A percentile compares a stretch with the other conserved stretches of the same genome.
Conservation (phyloP, 2,329 filamentous ascomycete genomes). For the Emericellopsis cladophorae region DNA sequence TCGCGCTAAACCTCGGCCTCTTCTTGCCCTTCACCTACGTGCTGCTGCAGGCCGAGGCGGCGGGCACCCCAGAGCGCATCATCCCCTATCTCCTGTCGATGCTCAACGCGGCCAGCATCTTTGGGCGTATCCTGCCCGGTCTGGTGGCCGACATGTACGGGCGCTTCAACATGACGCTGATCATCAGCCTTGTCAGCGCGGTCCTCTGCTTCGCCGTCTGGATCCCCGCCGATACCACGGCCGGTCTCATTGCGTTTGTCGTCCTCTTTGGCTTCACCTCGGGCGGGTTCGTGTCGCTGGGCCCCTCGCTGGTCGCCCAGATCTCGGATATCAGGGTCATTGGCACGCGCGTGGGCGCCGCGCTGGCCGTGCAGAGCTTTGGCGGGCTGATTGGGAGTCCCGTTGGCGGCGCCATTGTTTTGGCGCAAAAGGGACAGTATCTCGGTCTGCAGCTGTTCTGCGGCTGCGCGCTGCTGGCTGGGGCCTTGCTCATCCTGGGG, state of each 20-base stretch:
- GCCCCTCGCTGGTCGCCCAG: constrained; percentile 53
- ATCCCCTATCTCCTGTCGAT: constrained; percentile 39
- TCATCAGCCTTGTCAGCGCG: constrained; percentile 35
- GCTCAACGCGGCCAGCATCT: constrained; percentile 41
- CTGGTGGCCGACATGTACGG: constrained; percentile 31
- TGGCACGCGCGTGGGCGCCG: constrained; percentile 52
- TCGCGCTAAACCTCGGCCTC: constrained; percentile 44
- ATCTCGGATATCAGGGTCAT: constrained; percentile 59
- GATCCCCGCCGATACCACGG: constrained; percentile 34
- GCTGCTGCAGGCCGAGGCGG: constrained; percentile 30
- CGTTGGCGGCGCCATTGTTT: constrained; percentile 51
- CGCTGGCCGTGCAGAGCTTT: constrained; percentile 48
- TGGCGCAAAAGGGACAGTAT: constrained; percentile 36
- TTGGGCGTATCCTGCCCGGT: constrained; percentile 38
- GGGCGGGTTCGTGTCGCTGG: constrained; percentile 52
- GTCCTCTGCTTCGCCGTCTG: constrained; percentile 33
- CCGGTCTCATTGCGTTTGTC: constrained; percentile 50
- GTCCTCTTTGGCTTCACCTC: constrained; percentile 58
- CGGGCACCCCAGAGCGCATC: constrained; percentile 26
- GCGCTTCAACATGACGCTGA: constrained; percentile 34
- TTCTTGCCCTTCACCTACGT: constrained; percentile 42
- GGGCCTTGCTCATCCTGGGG: constrained; percentile 12
- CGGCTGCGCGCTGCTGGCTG: constrained; percentile 33
- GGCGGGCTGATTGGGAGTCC: constrained; percentile 56
- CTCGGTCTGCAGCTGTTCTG: constrained; percentile 53